Conservation (phyloP, 352 stramenopile genomes). For the Phytophthora uliginosa region DNA sequence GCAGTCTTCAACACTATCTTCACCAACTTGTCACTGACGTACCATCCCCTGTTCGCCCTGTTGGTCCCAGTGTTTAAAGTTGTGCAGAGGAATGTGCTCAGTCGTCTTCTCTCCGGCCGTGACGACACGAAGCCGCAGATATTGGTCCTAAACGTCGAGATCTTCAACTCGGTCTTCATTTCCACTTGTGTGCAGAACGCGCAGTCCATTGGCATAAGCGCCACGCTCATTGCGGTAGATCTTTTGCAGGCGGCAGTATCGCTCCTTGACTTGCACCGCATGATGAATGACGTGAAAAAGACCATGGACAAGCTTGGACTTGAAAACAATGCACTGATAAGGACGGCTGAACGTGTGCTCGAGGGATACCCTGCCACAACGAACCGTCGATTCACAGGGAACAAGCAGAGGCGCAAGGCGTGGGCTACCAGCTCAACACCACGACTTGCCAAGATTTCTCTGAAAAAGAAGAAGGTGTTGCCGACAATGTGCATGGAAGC, state of each 20-base stretch:
- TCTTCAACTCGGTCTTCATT: conserved; percentile 43
- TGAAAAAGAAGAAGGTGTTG: conserved; percentile 22
- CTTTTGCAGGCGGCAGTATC: conserved; percentile 21
- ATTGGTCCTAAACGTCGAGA: conserved; percentile 37
- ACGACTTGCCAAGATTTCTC: background rate
- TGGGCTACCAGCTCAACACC: background rate
- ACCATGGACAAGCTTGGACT: conserved; percentile 19
- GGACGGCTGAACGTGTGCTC: conserved; percentile 2
- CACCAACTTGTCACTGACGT: conserved; percentile 9
- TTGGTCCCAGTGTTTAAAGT: conserved; percentile 54
- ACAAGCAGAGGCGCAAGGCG: background rate
- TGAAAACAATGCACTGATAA: conserved; percentile 9
- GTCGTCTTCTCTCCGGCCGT: conserved; percentile 17
- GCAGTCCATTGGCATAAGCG: conserved; percentile 24
- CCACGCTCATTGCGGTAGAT: conserved; percentile 31
- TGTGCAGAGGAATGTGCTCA: conserved; percentile 43
- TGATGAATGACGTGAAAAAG: conserved; percentile 19
- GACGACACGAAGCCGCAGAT: conserved; percentile 34
- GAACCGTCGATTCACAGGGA: background rate
- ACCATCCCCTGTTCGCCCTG: conserved; percentile 46
- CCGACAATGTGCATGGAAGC: conserved; percentile 18
- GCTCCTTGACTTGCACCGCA: conserved; percentile 23
- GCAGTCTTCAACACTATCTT: conserved; percentile 19
- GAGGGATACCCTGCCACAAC: conserved; percentile 2
- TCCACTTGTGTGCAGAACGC: conserved; percentile 30